These are phyloP conservation scores for Poa annua DNA, from an alignment of 176 grass and related monocot species.

Conservation along the genomic window DNA sequence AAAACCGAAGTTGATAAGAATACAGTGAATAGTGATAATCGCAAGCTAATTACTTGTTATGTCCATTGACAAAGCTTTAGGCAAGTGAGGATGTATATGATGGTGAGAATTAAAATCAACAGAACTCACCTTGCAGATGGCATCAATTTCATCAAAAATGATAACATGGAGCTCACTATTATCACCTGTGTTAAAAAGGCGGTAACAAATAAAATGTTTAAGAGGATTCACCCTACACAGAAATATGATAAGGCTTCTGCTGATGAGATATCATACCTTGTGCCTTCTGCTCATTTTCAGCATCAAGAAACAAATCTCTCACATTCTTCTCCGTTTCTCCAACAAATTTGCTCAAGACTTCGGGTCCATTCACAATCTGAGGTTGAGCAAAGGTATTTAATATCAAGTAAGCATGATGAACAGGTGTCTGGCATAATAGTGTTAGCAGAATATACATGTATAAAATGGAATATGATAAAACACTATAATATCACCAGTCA, in stretches of 20 bases:
- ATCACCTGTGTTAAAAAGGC: slow-evolving; percentile 65
- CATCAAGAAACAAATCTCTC: slow-evolving; percentile 97
- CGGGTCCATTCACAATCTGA: slow-evolving; percentile 85
- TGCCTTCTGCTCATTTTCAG: slow-evolving; percentile 84
- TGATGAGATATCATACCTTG: slow-evolving; percentile 50
- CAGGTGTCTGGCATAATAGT: slow-evolving; percentile 25
- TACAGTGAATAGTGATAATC: slow-evolving; percentile 10
- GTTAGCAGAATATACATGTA: slow-evolving; percentile 7
- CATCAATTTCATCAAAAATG: slow-evolving; percentile 99
- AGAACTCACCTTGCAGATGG: slow-evolving; percentile 64
- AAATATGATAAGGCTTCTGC: slow-evolving; percentile 29
- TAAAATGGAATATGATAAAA: slow-evolving; percentile 23
- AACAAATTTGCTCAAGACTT: slow-evolving; percentile 97
- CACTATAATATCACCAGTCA: too few relatives aligned
- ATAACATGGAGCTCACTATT: slow-evolving; percentile 96
- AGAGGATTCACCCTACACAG: slow-evolving; percentile 25
- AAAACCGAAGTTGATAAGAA: slow-evolving; percentile 11
- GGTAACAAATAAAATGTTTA: neutral
- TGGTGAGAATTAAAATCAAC: slow-evolving; percentile 20
- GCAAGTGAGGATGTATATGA: slow-evolving; percentile 11
- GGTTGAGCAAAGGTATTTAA: slow-evolving; percentile 16
- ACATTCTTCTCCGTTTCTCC: slow-evolving; percentile 99
- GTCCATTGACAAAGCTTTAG: slow-evolving; percentile 22
- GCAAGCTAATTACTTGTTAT: slow-evolving; percentile 8
- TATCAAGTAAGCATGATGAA: slow-evolving; percentile 13